These are phyloP conservation scores for Chaetoceros muelleri DNA, from an alignment of 108 stramenopile species.

Conservation along the genomic window DNA sequence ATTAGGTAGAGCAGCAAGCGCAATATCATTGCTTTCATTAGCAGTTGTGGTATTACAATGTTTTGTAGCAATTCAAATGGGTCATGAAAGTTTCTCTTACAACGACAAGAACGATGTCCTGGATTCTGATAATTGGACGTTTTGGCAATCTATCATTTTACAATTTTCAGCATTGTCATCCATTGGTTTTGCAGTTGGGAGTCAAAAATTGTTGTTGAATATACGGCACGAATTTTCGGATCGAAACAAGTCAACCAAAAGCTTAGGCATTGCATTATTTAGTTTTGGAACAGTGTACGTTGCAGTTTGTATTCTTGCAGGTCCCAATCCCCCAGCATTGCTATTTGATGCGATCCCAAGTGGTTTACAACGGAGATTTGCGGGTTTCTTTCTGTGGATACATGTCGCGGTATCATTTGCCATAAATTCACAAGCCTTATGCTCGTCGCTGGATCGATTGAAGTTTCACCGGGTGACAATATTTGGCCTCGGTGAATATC, in stretches of 20 bases:
- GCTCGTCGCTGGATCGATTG: conserved; percentile 50
- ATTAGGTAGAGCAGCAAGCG: conserved; percentile 37
- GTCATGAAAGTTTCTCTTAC: neutral
- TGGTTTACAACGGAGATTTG: conserved; percentile 28
- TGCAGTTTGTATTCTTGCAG: conserved; percentile 35
- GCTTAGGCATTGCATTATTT: conserved; percentile 32
- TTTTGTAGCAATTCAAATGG: conserved; percentile 20
- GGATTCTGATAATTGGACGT: neutral
- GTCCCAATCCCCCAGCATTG: conserved; percentile 49
- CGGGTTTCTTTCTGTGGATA: conserved; percentile 51
- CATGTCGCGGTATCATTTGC: conserved; percentile 71
- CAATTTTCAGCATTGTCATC: conserved; percentile 43
- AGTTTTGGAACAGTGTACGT: conserved; percentile 44
- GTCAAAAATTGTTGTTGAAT: conserved; percentile 63
- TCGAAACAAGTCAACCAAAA: conserved; percentile 36
- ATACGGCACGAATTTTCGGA: conserved; percentile 57
- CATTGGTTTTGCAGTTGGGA: conserved; percentile 64
- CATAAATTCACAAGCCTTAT: conserved; percentile 68
- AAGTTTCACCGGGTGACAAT: conserved; percentile 20
- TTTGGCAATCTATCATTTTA: conserved; percentile 8
- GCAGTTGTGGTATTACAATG: conserved; percentile 50
- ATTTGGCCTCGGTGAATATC: conserved; percentile 7
- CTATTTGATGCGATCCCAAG: conserved; percentile 54
- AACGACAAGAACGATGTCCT: neutral
- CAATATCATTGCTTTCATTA: conserved; percentile 34